phyloP scores from a whole-genome alignment of 768 basidiomycete genomes.

The Termitomyces sp. region DNA sequence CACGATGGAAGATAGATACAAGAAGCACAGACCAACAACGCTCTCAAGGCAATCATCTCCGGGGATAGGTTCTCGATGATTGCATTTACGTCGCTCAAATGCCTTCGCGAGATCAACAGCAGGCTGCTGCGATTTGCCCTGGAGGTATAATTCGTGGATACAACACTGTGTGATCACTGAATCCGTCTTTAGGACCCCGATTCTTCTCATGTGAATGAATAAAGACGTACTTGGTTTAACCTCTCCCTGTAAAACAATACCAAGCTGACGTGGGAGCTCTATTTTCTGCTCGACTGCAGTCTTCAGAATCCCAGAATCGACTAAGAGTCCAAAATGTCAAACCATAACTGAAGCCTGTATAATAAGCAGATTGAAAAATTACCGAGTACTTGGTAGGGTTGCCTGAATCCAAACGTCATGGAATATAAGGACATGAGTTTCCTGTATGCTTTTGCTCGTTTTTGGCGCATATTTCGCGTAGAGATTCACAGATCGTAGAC shows the following conservation, averaged over 20 bases:
- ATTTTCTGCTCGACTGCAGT: constrained; percentile 61
- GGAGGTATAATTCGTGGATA: constrained; percentile 88
- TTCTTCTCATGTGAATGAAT: constrained; percentile 4
- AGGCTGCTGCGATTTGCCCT: constrained; percentile 67
- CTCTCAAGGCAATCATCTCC: constrained; percentile 79
- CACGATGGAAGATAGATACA: background rate
- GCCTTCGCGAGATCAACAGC: constrained; percentile 87
- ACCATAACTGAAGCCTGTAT: background rate
- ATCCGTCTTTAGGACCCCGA: constrained; percentile 38
- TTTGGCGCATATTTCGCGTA: constrained; percentile 71
- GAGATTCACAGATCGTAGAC: background rate
- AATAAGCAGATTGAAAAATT: constrained; percentile 16
- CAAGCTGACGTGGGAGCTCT: constrained; percentile 73
- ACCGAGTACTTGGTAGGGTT: constrained; percentile 94
- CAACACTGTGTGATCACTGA: constrained; percentile 99
- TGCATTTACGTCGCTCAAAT: constrained; percentile 92
- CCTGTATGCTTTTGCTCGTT: constrained; percentile 90
- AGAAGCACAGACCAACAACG: constrained; percentile 63
- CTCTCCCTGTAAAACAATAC: constrained; percentile 75
- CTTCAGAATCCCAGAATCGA: constrained; percentile 83
- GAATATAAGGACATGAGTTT: constrained; percentile 92
- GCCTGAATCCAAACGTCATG: constrained; percentile 83
- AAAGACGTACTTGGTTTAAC: constrained; percentile 82
- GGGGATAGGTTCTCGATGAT: constrained; percentile 83
- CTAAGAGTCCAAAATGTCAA: constrained; percentile 30